Percentiles rank a stretch among this genome's conserved stretches.
These are phyloP conservation scores for Capsicum pubescens DNA, from an alignment of 257 asterid species.

Conservation along the genomic window DNA sequence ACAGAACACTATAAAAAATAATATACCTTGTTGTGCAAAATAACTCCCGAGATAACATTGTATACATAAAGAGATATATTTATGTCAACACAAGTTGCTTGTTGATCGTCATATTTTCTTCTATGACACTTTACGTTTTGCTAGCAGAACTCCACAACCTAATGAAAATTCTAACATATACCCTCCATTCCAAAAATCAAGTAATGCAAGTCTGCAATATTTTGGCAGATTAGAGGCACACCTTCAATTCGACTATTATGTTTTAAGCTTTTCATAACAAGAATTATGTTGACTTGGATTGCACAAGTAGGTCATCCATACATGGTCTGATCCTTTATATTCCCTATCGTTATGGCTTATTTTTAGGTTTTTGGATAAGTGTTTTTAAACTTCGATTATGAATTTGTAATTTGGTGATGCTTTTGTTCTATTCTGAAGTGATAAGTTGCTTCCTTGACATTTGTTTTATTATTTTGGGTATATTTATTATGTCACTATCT, in stretches of 20 bases:
- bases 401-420: slow-evolving; percentile 18
- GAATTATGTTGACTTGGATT: neutral
- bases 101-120: slow-evolving; percentile 60
- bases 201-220: neutral
- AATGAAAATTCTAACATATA: neutral
- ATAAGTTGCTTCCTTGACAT: neutral
- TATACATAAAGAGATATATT: slow-evolving; percentile 75
- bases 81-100: slow-evolving; percentile 85
- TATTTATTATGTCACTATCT: neutral
- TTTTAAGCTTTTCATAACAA: neutral
- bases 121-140: slow-evolving; percentile 3
- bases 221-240: slow-evolving; percentile 7
- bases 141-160: neutral
- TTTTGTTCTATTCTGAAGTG: neutral
- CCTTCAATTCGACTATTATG: neutral
- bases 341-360: neutral
- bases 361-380: neutral
- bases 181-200: slow-evolving; percentile 9
- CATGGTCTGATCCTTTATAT: neutral
- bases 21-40: slow-evolving; percentile 90
- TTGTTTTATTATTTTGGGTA: neutral
- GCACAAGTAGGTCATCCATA: neutral
- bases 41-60: slow-evolving; percentile 90
- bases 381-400: neutral
- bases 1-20: neutral